These are phyloP conservation scores for Dichotomopilus funicola DNA, from an alignment of 2,329 filamentous ascomycete species.

Conservation along the genomic window DNA sequence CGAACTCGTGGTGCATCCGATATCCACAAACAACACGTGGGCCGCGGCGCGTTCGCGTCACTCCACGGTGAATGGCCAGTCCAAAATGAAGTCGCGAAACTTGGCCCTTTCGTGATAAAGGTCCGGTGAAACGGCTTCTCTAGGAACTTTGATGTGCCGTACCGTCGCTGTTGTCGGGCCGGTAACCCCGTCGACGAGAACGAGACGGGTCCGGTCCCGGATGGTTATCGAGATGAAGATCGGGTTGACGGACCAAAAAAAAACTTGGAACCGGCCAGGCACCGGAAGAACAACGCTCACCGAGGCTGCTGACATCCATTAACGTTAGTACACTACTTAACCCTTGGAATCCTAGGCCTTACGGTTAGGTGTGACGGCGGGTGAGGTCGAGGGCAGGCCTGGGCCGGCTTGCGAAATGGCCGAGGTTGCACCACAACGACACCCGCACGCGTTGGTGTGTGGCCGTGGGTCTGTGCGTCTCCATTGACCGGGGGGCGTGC, in stretches of 20 bases:
- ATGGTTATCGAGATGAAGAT: not conserved
- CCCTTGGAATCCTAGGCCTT: not conserved
- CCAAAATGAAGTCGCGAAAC: not conserved
- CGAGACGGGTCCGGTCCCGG: constrained; percentile 2
- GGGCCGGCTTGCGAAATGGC: constrained; percentile 3
- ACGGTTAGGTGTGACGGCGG: not conserved
- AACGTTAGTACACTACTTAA: not conserved
- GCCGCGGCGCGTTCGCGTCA: no score
- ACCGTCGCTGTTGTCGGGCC: constrained; percentile 1
- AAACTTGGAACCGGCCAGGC: not conserved
- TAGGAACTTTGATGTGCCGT: not conserved
- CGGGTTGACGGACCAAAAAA: not conserved
- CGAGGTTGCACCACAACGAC: not conserved
- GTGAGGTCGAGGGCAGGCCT: not conserved
- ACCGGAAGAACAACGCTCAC: not conserved
- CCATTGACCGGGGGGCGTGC: not conserved
- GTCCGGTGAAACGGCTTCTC: not conserved
- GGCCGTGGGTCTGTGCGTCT: not conserved
- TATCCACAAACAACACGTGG: no score
- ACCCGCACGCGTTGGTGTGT: not conserved
- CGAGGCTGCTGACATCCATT: not conserved
- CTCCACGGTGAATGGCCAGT: no score
- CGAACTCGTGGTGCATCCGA: no score
- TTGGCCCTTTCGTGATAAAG: not conserved
- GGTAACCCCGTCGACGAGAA: constrained; percentile 5